A percentile compares a stretch with the other conserved stretches of the same genome.
These are phyloP conservation scores for Paracorniculantispora psalliotae DNA, from an alignment of 2,329 filamentous ascomycete species.

Conservation along the genomic window DNA sequence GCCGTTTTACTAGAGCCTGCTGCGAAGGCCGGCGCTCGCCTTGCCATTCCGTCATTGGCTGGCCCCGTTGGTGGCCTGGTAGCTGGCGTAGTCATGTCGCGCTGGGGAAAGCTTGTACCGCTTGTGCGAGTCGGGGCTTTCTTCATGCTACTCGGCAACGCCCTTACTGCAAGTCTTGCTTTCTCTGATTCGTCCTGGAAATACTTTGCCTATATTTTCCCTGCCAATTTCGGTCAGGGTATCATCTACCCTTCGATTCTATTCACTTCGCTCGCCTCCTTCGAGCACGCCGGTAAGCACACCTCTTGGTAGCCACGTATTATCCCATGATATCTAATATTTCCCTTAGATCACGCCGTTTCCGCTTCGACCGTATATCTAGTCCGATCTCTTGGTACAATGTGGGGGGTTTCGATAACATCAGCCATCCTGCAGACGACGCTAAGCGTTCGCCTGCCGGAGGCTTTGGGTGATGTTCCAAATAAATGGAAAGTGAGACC, in stretches of 20 bases:
- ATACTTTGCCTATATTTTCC: slow-evolving; percentile 53
- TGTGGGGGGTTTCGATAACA: slow-evolving; percentile 60
- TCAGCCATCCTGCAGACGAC: slow-evolving; percentile 60
- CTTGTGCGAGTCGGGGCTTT: slow-evolving; percentile 47
- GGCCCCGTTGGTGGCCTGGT: slow-evolving; percentile 52
- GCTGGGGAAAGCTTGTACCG: slow-evolving; percentile 46
- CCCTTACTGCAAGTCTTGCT: slow-evolving; percentile 43
- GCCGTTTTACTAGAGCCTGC: slow-evolving; percentile 60
- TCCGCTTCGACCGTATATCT: slow-evolving; percentile 59
- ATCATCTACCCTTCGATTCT: slow-evolving; percentile 54
- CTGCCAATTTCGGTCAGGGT: slow-evolving; percentile 55
- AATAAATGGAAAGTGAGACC: slow-evolving; percentile 53
- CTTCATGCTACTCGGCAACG: slow-evolving; percentile 50
- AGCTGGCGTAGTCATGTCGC: slow-evolving; percentile 55
- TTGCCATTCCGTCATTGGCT: slow-evolving; percentile 58
- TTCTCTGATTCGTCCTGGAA: slow-evolving; percentile 48
- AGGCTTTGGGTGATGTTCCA: slow-evolving; percentile 48
- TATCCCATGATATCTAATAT: neutral
- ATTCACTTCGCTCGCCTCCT: slow-evolving; percentile 58
- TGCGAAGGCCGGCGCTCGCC: slow-evolving; percentile 57
- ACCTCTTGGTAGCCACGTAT: neutral
- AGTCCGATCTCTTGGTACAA: slow-evolving; percentile 56
- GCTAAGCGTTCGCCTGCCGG: slow-evolving; percentile 48
- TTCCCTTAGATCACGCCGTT: slow-evolving; percentile 52
- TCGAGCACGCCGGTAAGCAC: slow-evolving; percentile 52